Base-by-base conservation (phyloP, 2,329 filamentous ascomycete species). In the Ascochyta koolunga region DNA sequence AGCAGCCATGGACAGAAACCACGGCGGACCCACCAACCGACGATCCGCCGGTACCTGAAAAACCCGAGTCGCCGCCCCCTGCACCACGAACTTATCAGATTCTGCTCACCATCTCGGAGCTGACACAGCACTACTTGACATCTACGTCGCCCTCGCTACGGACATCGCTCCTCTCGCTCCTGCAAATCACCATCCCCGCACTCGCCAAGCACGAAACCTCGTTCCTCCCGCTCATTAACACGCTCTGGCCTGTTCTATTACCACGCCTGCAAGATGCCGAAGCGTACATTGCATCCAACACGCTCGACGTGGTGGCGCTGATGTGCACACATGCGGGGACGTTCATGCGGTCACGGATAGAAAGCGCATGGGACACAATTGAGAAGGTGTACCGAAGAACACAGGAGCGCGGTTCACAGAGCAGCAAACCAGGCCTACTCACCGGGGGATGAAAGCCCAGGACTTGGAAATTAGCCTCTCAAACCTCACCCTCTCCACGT, bases 121-220 rank as follows among this genome's bases (percentile, higher is more conserved):
- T 96, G 1, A 93, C 92, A 5, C 93, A 96, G 68, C 88, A 96
- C 70, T 95, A 97, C 73, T 83, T 99, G 10, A 92, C 93, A 5
- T 93, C 91, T 0, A 87, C 90, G 0, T 93, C 91, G 0, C 86
- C 93, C 0, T 84, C 86, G 10, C 82, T 99, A 8, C 87, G 93
- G 35, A 86, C 86, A 25, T 90, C 89, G 0, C 82, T 99, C 3
- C 84, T 99, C 9, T 83, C 86, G 15, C 85, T 98, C 5, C 83
- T 98, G 11, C 79, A 83, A 22, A 91, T 87, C 0, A 88, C 91
- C 3, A 83, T 89, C 4, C 84, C 88, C 0, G 82, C 89, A 0
- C 83, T 99, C 3, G 84, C 89, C 0, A 81, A 80, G 3, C 87
- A 97, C 61, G 89, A 96, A 69, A 87, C 93, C 57, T 85, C 86